phyloP scores from a whole-genome alignment of 805 yeast genomes.

The Kluyveromyces siamensis region DNA sequence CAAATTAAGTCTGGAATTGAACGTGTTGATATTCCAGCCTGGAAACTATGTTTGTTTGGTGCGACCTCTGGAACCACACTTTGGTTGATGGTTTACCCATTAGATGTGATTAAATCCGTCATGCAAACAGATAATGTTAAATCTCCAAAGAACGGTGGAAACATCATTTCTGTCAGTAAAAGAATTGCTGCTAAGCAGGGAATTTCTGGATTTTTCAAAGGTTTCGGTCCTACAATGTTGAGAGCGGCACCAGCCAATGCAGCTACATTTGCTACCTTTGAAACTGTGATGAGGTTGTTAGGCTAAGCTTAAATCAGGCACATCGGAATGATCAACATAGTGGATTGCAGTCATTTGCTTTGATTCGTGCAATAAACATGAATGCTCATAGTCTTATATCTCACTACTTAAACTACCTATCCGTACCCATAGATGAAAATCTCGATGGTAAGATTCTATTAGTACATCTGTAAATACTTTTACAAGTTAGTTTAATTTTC shows the following conservation, averaged over 20 bases:
- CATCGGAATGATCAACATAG: too few species aligned
- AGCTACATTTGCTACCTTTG: slow-evolving; percentile 92
- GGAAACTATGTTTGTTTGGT: slow-evolving; percentile 81
- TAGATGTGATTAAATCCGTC: slow-evolving; percentile 85
- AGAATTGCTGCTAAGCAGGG: slow-evolving; percentile 54
- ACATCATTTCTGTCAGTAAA: slow-evolving; percentile 43
- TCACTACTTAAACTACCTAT: too few species aligned
- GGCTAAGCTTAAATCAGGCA: slow-evolving; percentile 25
- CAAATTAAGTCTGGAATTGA: slow-evolving; percentile 31
- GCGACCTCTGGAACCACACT: slow-evolving; percentile 83
- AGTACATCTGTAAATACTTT: not conserved
- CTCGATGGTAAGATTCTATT: not conserved
- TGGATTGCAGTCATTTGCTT: too few species aligned
- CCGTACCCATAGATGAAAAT: too few species aligned
- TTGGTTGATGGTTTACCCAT: slow-evolving; percentile 81
- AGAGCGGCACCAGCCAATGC: slow-evolving; percentile 99
- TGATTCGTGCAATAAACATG: too few species aligned
- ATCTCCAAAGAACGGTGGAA: slow-evolving; percentile 49
- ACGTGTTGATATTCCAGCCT: slow-evolving; percentile 72
- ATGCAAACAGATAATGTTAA: slow-evolving; percentile 44
- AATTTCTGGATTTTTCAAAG: slow-evolving; percentile 71
- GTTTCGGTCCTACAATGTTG: slow-evolving; percentile 83
- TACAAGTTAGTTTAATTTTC: slow-evolving; percentile 15
- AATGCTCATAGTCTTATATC: too few species aligned
- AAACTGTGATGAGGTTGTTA: slow-evolving; percentile 68